phyloP scores from a whole-genome alignment of 1,139 yeast species.

The Taphrina populina region DNA sequence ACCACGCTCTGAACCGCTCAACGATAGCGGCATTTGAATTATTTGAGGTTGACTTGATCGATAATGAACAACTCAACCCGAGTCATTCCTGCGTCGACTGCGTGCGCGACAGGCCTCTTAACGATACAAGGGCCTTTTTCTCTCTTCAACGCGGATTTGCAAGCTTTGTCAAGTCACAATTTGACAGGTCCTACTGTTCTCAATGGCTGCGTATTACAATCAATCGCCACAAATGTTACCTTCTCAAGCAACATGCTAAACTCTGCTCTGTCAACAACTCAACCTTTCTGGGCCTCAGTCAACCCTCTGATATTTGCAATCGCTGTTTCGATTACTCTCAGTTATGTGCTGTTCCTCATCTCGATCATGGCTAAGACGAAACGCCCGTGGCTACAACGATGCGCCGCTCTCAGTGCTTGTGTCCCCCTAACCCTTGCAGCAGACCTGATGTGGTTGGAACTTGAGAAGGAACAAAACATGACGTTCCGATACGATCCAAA shows the following conservation, averaged over 20 bases:
- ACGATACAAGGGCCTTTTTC: conserved; percentile 15
- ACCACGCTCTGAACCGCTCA: too few species aligned
- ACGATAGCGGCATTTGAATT: too few species aligned
- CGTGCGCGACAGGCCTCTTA: conserved; percentile 2
- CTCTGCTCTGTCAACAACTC: conserved; percentile 4
- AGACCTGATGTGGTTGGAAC: conserved; percentile 41
- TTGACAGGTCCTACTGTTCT: conserved; percentile 1
- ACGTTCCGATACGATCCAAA: conserved; percentile 49
- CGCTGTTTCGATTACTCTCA: conserved; percentile 45
- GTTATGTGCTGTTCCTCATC: conserved; percentile 45
- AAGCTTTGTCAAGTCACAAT: background rate
- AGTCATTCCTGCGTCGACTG: too few species aligned
- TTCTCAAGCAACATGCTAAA: background rate
- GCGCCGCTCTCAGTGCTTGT: conserved; percentile 44
- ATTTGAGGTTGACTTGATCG: too few species aligned
- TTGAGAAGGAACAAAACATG: conserved; percentile 47
- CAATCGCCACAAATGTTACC: background rate
- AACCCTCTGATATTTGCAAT: conserved; percentile 45
- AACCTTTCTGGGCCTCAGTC: conserved; percentile 46
- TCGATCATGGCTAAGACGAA: conserved; percentile 43
- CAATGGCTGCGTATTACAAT: conserved; percentile 8
- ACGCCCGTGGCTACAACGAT: conserved; percentile 46
- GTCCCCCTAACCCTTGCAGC: conserved; percentile 43
- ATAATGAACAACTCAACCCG: too few species aligned
- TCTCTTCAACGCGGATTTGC: conserved; percentile 1